phyloP scores from a whole-genome alignment of 2,329 filamentous ascomycete species.

The Penicillium sp. region DNA sequence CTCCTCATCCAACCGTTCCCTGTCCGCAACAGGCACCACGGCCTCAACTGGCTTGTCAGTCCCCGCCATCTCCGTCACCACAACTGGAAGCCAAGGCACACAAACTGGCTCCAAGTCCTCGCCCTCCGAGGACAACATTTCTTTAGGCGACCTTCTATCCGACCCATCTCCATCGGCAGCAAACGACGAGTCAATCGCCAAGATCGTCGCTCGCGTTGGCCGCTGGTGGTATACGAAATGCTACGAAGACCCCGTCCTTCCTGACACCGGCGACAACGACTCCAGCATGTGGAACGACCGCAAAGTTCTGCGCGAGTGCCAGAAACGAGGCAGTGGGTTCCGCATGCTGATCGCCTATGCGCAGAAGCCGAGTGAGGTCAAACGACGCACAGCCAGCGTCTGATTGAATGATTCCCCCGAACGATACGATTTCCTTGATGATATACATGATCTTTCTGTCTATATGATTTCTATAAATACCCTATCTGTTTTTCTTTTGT shows the following conservation, averaged over 20 bases:
- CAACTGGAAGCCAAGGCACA: conserved; percentile 15
- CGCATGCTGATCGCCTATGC: conserved; percentile 90
- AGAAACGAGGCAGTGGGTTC: conserved; percentile 80
- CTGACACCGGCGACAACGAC: conserved; percentile 45
- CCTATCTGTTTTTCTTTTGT: conserved; percentile 1
- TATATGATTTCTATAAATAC: conserved; percentile 13
- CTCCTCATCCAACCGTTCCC: conserved; percentile 39
- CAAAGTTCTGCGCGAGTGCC: conserved; percentile 75
- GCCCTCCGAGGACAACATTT: conserved; percentile 42
- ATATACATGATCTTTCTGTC: conserved; percentile 11
- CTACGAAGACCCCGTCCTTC: conserved; percentile 69
- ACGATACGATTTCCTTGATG: conserved; percentile 5
- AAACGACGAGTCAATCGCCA: conserved; percentile 82
- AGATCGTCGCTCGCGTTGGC: conserved; percentile 86
- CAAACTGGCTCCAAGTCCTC: conserved; percentile 24
- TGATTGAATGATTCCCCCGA: conserved; percentile 19
- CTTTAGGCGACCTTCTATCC: conserved; percentile 69
- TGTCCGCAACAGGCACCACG: conserved; percentile 25
- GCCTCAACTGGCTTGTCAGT: conserved; percentile 26
- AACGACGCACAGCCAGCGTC: conserved; percentile 46
- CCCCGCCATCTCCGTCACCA: conserved; percentile 22
- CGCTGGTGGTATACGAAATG: conserved; percentile 96
- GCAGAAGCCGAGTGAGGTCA: conserved; percentile 64
- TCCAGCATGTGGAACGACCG: conserved; percentile 78
- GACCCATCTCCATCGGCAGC: conserved; percentile 66